These are phyloP conservation scores for Amphibolis antarctica DNA, from an alignment of 106 monocot genomes.

Conservation along the genomic window DNA sequence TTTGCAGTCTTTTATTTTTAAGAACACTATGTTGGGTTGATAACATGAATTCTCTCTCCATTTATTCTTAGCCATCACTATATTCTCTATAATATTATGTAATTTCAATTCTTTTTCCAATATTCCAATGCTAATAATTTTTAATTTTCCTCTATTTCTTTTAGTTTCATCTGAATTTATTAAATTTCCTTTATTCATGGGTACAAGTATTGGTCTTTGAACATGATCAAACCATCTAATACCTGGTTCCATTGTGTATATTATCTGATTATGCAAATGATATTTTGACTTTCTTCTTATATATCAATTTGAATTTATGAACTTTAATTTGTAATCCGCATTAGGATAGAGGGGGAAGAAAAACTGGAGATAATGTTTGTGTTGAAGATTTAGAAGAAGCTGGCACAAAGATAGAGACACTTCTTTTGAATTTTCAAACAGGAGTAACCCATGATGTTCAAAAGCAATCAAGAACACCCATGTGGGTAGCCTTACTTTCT, in stretches of 20 bases:
- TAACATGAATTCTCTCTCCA: too few species aligned
- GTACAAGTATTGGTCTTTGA: not conserved
- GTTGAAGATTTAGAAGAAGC: not conserved
- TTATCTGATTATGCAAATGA: not conserved
- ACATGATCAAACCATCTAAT: not conserved
- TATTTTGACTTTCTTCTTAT: not conserved
- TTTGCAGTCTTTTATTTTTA: too few species aligned
- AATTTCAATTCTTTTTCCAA: too few species aligned
- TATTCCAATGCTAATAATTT: too few species aligned
- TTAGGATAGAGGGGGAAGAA: conserved; percentile 1
- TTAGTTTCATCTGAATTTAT: too few species aligned
- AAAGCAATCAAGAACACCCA: not conserved
- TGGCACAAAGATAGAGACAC: not conserved
- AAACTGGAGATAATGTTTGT: not conserved
- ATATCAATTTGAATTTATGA: not conserved
- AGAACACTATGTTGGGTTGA: too few species aligned
- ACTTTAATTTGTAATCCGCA: not conserved
- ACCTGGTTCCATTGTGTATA: too few species aligned
- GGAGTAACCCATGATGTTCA: not conserved
- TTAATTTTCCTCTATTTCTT: too few species aligned
- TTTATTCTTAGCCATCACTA: too few species aligned
- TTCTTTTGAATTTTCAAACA: not conserved
- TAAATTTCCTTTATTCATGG: too few species aligned
- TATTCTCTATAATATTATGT: too few species aligned
- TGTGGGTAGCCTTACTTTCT: conserved; percentile 1